Base-by-base conservation (phyloP, 441 rosid genomes). In the Pelargonium fulgidum region DNA sequence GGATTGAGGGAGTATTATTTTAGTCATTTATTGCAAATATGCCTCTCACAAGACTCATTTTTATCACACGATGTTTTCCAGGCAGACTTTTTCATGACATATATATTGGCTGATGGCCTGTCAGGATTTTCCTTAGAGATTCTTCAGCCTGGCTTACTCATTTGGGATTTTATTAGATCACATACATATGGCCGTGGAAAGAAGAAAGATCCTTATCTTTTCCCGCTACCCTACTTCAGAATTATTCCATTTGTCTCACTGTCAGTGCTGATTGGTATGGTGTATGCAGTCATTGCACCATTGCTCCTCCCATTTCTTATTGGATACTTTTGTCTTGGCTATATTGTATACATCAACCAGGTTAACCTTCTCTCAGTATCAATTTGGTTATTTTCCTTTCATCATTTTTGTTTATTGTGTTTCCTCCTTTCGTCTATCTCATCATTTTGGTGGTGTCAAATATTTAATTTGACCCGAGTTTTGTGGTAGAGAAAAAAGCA, bases 11-110 rank as follows among this genome's bases (percentile, higher is more conserved):
- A 33, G 42, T 39, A 39, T 7, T 39, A 39, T 39, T 39, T 39
- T 39, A 39, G 1, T 39, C 42, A 39, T 39, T 39, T 39, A 39
- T 39, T 39, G 42, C 42, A 39, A 7, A 39, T 39, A 39, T 39
- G 42, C 42, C 42, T 72, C 47, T 36, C 44, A 59, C 52, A 10
- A 20, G 39, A 56, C 70, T 74, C 33, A 59, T 65, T 63, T 52
- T 6, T 24, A 39, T 24, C 41, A 45, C 44, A 42, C 64, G 26
- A 33, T 69, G 47, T 44, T 29, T 73, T 84, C 22, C 85, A 93
- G 97, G 96, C 85, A 68, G 96, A 88, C 76, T 93, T 91, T 77
- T 91, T 93, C 41, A 79, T 85, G 76, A 91, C 98, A 75, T 91
- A 91, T 85, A 86, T 91, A 77, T 78, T 93, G 66, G 85, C 91